phyloP scores from a whole-genome alignment of 2,329 filamentous ascomycete genomes.

The Penicillium rolfsii region DNA sequence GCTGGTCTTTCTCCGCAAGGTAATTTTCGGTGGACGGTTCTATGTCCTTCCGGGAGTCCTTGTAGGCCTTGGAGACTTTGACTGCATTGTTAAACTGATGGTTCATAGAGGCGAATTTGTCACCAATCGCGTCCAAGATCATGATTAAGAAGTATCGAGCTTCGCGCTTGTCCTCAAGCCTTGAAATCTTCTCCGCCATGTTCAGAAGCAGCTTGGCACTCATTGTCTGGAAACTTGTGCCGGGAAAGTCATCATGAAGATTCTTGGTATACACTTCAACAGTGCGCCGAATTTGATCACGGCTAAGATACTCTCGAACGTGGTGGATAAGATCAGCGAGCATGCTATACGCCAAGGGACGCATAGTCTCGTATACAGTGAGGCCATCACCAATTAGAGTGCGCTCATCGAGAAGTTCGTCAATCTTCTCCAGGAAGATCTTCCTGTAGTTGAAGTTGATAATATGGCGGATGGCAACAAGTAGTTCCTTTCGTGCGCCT shows the following conservation, averaged over 20 bases:
- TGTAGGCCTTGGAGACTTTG: slow-evolving; percentile 87
- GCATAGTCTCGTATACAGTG: slow-evolving; percentile 95
- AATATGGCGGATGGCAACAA: slow-evolving; percentile 96
- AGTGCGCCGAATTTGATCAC: slow-evolving; percentile 91
- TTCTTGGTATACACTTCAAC: slow-evolving; percentile 98
- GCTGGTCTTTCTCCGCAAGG: slow-evolving; percentile 76
- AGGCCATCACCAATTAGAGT: slow-evolving; percentile 94
- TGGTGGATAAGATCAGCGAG: slow-evolving; percentile 97
- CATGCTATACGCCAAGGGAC: slow-evolving; percentile 96
- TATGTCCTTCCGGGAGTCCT: slow-evolving; percentile 69
- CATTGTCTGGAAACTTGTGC: slow-evolving; percentile 99
- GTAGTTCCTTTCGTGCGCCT: slow-evolving; percentile 85
- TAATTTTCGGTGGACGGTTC: slow-evolving; percentile 75
- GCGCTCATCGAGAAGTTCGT: slow-evolving; percentile 89
- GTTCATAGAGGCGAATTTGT: slow-evolving; percentile 99
- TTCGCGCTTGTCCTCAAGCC: slow-evolving; percentile 88
- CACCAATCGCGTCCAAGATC: slow-evolving; percentile 95
- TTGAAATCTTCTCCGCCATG: slow-evolving; percentile 97
- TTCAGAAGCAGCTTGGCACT: slow-evolving; percentile 95
- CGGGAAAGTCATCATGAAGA: slow-evolving; percentile 91
- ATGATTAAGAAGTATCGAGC: slow-evolving; percentile 94
- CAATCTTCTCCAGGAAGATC: slow-evolving; percentile 92
- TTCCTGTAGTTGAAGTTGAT: slow-evolving; percentile 99
- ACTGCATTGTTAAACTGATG: slow-evolving; percentile 92
- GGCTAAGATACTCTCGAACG: slow-evolving; percentile 82